Percentiles rank a stretch among this genome's conserved stretches.
phyloP scores from a whole-genome alignment of 305 asterid genomes.

The Caryopteris hybrid region DNA sequence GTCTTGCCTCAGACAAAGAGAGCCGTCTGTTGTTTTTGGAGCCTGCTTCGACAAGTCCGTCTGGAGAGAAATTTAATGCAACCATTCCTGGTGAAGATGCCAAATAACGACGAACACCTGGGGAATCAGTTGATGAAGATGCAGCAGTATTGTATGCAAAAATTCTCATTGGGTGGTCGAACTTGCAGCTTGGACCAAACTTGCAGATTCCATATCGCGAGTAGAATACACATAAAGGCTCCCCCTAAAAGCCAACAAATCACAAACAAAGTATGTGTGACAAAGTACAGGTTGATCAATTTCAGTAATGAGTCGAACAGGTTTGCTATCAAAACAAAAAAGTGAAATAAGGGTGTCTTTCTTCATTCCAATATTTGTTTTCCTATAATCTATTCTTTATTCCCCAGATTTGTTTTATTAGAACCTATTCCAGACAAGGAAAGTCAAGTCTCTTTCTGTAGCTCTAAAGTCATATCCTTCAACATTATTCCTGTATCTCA shows the following conservation, averaged over 20 bases:
- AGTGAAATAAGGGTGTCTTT: neutral
- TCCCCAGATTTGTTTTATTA: too few species aligned
- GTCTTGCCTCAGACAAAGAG: constrained; percentile 68
- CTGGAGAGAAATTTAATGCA: constrained; percentile 58
- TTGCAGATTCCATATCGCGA: constrained; percentile 97
- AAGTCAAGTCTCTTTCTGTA: neutral
- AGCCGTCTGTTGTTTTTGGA: constrained; percentile 61
- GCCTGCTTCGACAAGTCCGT: constrained; percentile 59
- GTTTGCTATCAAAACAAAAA: constrained; percentile 1
- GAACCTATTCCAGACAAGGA: neutral
- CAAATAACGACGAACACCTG: constrained; percentile 55
- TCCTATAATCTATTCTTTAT: too few species aligned
- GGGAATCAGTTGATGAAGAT: constrained; percentile 52
- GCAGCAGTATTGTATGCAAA: constrained; percentile 59
- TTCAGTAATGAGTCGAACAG: constrained; percentile 6
- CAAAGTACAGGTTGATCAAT: constrained; percentile 13
- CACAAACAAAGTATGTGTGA: constrained; percentile 20
- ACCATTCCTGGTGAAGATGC: constrained; percentile 71
- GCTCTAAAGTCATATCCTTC: neutral
- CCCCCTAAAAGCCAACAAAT: constrained; percentile 68
- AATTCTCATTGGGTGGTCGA: constrained; percentile 95
- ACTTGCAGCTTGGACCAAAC: constrained; percentile 99
- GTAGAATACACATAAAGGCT: constrained; percentile 90
- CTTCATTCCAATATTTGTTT: neutral
- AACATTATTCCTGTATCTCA: too few species aligned